A percentile compares a stretch with the other conserved stretches of the same genome.
Conservation (phyloP, 2,329 filamentous ascomycete species). For the Cladophialophora immunda region DNA sequence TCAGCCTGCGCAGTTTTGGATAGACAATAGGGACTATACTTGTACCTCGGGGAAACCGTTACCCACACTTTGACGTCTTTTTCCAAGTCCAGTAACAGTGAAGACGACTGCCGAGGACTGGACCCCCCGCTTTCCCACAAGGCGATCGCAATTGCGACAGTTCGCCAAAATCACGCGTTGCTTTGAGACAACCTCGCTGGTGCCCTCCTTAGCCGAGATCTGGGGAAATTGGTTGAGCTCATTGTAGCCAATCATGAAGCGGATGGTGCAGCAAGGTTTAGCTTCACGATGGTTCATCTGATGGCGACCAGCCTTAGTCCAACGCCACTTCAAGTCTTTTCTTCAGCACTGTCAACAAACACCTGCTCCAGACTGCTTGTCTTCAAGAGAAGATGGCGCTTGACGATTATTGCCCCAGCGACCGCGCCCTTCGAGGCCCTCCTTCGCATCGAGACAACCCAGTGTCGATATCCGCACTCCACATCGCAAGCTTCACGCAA, state of each 20-base stretch:
- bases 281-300: constrained; percentile 1
- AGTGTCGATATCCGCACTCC: not conserved
- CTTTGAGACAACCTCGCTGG: not conserved
- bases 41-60: not conserved
- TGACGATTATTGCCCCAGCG: not conserved
- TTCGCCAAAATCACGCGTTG: not conserved
- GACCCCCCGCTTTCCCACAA: not conserved
- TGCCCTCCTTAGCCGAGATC: not conserved
- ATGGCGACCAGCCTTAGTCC: not conserved
- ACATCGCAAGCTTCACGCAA: not conserved
- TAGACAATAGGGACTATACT: not conserved
- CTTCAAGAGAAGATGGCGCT: not conserved
- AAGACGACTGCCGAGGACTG: not conserved
- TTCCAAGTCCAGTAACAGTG: not conserved
- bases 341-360: constrained; percentile 1
- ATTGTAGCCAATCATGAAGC: not conserved
- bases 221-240: constrained; percentile 4
- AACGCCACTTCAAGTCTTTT: constrained; percentile 5
- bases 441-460: not conserved
- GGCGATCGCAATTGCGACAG: constrained; percentile 3
- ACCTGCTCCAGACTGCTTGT: not conserved
- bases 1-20: not conserved
- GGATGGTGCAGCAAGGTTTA: not conserved
- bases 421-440: not conserved
- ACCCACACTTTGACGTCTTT: not conserved